These are phyloP conservation scores for Coemansia sp. DNA, from an alignment of 192 early-diverging fungal genomes.

Conservation along the genomic window DNA sequence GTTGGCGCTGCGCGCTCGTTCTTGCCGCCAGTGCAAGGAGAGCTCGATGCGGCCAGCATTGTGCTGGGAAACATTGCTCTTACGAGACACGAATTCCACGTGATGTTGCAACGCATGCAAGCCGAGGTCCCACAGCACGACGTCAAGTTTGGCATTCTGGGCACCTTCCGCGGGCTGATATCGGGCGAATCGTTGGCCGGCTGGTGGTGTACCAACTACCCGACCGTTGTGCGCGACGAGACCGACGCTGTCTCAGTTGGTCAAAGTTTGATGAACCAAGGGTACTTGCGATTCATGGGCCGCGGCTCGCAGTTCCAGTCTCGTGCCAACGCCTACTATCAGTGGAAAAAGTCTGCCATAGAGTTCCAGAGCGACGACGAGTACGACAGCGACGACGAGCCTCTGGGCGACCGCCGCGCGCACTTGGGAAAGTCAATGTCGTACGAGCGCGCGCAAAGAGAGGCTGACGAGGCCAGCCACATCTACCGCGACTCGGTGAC, in stretches of 20 bases:
- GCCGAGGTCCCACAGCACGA: slow-evolving; percentile 59
- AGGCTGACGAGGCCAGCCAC: slow-evolving; percentile 65
- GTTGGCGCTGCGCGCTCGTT: slow-evolving; percentile 3
- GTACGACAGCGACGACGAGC: slow-evolving; percentile 46
- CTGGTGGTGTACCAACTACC: slow-evolving; percentile 69
- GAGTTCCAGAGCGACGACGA: slow-evolving; percentile 52
- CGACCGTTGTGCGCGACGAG: slow-evolving; percentile 55
- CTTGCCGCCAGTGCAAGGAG: slow-evolving; percentile 21
- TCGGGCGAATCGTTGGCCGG: slow-evolving; percentile 63
- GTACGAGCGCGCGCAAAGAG: slow-evolving; percentile 54
- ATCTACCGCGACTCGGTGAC: slow-evolving; percentile 62
- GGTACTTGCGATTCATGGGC: slow-evolving; percentile 64
- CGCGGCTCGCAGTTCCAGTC: slow-evolving; percentile 67
- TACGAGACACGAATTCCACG: slow-evolving; percentile 59
- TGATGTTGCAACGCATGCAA: slow-evolving; percentile 60
- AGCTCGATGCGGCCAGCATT: slow-evolving; percentile 45
- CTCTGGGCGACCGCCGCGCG: slow-evolving; percentile 31
- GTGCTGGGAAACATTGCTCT: slow-evolving; percentile 58
- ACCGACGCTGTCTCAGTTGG: slow-evolving; percentile 63
- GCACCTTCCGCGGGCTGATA: slow-evolving; percentile 58
- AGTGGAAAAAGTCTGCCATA: slow-evolving; percentile 63
- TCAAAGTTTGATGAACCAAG: slow-evolving; percentile 62
- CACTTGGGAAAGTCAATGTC: slow-evolving; percentile 22
- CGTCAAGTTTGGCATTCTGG: slow-evolving; percentile 66
- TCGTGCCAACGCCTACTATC: slow-evolving; percentile 60